Evolutionary conservation across 257 asterid species (phyloP).

Genomic region (Datura wrightii): DNA sequence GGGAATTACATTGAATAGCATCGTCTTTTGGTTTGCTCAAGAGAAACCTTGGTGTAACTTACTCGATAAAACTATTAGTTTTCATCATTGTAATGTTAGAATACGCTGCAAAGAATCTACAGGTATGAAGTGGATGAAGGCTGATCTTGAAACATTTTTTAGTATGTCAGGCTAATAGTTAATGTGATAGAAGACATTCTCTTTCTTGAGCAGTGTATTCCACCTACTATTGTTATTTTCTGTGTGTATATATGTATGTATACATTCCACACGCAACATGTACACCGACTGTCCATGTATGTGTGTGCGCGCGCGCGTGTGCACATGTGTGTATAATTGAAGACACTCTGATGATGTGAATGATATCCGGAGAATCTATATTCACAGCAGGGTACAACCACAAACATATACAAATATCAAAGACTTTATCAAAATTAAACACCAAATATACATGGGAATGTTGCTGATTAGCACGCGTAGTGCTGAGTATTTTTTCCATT

Average conservation of each 20-base stretch:
- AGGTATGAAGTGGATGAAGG: background rate
- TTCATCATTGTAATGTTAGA: conserved; percentile 23
- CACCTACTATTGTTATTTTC: background rate
- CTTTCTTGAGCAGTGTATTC: background rate
- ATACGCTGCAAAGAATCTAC: background rate
- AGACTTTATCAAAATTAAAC: background rate
- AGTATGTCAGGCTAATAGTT: conserved; percentile 3
- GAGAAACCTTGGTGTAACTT: background rate
- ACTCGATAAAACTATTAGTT: background rate
- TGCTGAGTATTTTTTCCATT: background rate
- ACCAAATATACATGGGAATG: background rate
- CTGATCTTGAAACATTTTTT: background rate
- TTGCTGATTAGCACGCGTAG: background rate
- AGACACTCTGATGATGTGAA: background rate
- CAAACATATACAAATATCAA: conserved; percentile 14
- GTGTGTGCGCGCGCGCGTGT: background rate
- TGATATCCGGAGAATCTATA: background rate
- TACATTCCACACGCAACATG: background rate
- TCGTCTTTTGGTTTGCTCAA: conserved; percentile 9
- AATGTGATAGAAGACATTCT: background rate
- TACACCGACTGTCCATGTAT: background rate
- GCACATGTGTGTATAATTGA: background rate
- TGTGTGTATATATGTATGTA: conserved; percentile 16
- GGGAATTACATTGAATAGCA: background rate
- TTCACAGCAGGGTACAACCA: background rate